Conservation (phyloP, 495 filamentous ascomycete species). For the Usnea hakonensis region DNA sequence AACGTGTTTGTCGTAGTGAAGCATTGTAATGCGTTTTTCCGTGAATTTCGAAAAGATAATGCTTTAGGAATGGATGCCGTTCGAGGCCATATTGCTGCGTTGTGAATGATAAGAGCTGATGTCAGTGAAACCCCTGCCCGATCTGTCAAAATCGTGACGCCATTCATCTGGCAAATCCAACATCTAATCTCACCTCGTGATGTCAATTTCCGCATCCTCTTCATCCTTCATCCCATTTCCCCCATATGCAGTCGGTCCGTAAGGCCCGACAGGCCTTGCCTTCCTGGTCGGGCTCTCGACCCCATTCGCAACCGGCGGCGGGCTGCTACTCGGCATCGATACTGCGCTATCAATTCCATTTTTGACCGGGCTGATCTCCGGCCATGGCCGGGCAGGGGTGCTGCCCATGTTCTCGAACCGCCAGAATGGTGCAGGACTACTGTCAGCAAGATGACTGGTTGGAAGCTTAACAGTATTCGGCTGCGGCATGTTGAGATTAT, state of each 20-base stretch:
- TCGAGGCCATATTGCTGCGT: conserved; percentile 36
- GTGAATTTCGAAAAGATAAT: not conserved
- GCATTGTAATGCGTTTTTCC: not conserved
- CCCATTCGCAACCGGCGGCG: conserved; percentile 46
- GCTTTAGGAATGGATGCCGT: not conserved
- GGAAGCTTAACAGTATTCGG: conserved; percentile 85
- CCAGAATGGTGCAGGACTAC: conserved; percentile 96
- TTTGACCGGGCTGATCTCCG: conserved; percentile 56
- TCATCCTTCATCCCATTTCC: conserved; percentile 41
- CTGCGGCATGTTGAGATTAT: conserved; percentile 75
- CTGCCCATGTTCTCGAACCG: conserved; percentile 63
- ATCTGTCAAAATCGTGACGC: conserved; percentile 24
- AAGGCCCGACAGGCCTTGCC: conserved; percentile 1
- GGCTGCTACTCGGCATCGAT: conserved; percentile 60
- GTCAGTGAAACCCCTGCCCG: conserved; percentile 57
- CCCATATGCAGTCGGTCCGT: conserved; percentile 18
- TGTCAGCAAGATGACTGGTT: conserved; percentile 90
- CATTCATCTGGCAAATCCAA: not conserved
- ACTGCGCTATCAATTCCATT: conserved; percentile 39
- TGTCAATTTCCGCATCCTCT: conserved; percentile 54
- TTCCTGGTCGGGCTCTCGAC: conserved; percentile 28
- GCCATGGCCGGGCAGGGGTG: conserved; percentile 62
- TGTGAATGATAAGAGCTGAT: conserved; percentile 61
- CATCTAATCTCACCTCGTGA: conserved; percentile 50
- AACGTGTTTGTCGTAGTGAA: not conserved